These are phyloP conservation scores for Casuarina equisetifolia DNA, from an alignment of 306 rosid species.

Conservation along the genomic window DNA sequence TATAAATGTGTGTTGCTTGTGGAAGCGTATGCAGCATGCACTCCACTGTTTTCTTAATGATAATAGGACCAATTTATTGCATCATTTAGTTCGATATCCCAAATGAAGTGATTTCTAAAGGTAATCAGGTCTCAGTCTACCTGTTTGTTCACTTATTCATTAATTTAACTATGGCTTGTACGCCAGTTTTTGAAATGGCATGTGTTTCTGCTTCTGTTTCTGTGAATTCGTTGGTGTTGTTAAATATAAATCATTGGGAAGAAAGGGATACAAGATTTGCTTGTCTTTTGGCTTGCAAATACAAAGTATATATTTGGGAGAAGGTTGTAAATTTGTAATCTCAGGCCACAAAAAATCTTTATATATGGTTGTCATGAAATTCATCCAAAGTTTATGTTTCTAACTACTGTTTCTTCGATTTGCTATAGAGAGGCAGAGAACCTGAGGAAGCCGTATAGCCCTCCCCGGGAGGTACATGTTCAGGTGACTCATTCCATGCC, in stretches of 20 bases:
- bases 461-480: constrained; percentile 45
- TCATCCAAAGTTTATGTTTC: background rate
- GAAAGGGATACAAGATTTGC: too few relatives aligned
- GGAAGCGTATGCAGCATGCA: background rate
- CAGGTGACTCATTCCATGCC: constrained; percentile 61
- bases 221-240: background rate
- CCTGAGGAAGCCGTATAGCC: constrained; percentile 27
- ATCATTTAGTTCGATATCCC: background rate
- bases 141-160: background rate
- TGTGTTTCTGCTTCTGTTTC: background rate
- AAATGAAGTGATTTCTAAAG: background rate
- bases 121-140: background rate
- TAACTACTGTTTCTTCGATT: constrained; percentile 8
- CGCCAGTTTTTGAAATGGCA: background rate
- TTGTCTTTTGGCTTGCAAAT: background rate
- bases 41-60: background rate
- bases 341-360: background rate
- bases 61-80: background rate
- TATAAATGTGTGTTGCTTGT: background rate
- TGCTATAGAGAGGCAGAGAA: constrained; percentile 33
- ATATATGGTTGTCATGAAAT: background rate
- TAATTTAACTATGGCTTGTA: background rate
- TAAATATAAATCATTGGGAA: background rate
- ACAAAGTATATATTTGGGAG: background rate
- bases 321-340: background rate